These are phyloP conservation scores for Flaveria trinervia DNA, from an alignment of 129 eudicot genomes.

Conservation along the genomic window DNA sequence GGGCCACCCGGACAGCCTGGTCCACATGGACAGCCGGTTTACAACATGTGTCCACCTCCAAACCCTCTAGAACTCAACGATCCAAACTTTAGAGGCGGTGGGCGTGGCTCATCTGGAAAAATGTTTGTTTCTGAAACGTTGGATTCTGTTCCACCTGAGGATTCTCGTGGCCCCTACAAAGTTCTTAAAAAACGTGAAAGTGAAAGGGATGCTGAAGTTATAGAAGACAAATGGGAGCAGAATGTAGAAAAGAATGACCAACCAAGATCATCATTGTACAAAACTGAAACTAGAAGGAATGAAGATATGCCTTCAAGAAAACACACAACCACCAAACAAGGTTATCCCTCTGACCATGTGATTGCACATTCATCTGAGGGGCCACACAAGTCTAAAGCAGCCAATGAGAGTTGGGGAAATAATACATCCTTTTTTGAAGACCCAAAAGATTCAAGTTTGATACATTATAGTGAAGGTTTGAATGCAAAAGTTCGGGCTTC, in stretches of 20 bases:
- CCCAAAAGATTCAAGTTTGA: slow-evolving; percentile 61
- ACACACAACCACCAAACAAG: slow-evolving; percentile 21
- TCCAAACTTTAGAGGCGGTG: slow-evolving; percentile 56
- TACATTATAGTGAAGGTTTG: slow-evolving; percentile 72
- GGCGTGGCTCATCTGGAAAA: slow-evolving; percentile 48
- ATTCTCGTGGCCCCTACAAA: slow-evolving; percentile 52
- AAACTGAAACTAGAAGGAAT: slow-evolving; percentile 48
- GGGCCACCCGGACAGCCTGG: slow-evolving; percentile 9
- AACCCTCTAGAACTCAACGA: slow-evolving; percentile 51
- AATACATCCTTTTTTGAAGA: slow-evolving; percentile 1
- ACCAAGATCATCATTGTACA: slow-evolving; percentile 35
- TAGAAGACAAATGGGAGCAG: slow-evolving; percentile 38
- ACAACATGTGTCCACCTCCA: slow-evolving; percentile 60
- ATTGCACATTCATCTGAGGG: slow-evolving; percentile 40
- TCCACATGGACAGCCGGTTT: slow-evolving; percentile 25
- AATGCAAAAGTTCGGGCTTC: slow-evolving; percentile 76
- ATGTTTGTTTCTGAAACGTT: slow-evolving; percentile 45
- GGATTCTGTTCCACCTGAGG: slow-evolving; percentile 51
- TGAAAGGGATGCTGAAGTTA: slow-evolving; percentile 51
- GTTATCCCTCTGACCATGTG: slow-evolving; percentile 12
- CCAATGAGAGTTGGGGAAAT: slow-evolving; percentile 39
- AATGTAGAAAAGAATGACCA: slow-evolving; percentile 43
- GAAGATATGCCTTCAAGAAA: slow-evolving; percentile 49
- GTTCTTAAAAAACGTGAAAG: slow-evolving; percentile 53
- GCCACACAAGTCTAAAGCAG: slow-evolving; percentile 26